Evolutionary conservation across 805 yeast genomes (phyloP), one percentile per base, ranked within the genome.

Genomic region (Ogataea angusta): DNA sequence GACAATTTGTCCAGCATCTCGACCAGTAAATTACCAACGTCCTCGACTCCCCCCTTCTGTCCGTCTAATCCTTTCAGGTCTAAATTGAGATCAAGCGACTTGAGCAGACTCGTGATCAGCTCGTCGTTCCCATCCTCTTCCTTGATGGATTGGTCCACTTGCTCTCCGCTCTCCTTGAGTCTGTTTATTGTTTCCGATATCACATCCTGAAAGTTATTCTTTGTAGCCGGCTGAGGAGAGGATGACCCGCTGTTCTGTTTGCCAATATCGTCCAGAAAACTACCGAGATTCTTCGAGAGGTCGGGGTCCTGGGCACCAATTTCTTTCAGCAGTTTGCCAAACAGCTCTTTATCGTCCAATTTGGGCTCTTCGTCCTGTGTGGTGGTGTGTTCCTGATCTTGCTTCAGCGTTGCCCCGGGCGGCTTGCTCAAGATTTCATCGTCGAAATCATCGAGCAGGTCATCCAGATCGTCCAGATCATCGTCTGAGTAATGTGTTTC

Each of bases 1-100:
- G 93, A 77, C 59, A 91, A 72, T 57, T 89, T 91, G 47, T 79
- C 82, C 53, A 91, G 69, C 79, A 91, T 80, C 26, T 85, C 87
- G 14, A 72, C 73, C 45, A 87, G 64, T 34, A 87, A 64, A 44
- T 77, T 76, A 18, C 82, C 68, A 47, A 83, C 63, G 27, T 56
- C 63, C 6, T 57, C 69, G 18, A 43, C 35, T 6, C 46, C 52
- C 24, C 40, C 42, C 17, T 37, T 39, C 38, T 44, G 46, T 7
- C 44, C 46, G 6, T 47, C 48, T 5, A 43, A 34, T 3, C 46
- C 51, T 16, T 47, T 47, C n/a, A 50, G 39, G 15, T 50, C 70
- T 9, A 75, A 69, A 18, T 73, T 61, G 12, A 73, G 62, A 43
- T 71, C 70, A 44, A 91, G 64, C 42, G 85, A 87, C 17, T 76